Conservation (phyloP, 208 protist genomes). For the Trypanosomatidae sp. region DNA sequence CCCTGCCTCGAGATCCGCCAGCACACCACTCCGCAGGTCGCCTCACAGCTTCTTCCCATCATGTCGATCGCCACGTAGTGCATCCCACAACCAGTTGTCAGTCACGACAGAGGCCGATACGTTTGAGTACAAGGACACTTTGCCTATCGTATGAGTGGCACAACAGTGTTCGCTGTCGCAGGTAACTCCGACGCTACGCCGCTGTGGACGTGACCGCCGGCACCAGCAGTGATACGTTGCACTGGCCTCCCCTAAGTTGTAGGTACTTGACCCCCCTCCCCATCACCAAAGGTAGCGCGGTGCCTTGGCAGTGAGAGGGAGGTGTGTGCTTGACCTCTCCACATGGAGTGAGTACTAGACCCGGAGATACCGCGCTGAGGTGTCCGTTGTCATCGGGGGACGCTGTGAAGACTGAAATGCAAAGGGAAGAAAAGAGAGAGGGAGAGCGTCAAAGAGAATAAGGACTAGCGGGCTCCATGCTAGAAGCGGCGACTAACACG, state of each 20-base stretch:
- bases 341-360: background rate
- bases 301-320: too few relatives aligned
- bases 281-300: background rate
- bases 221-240: background rate
- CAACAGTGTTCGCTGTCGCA: background rate
- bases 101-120: background rate
- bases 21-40: background rate
- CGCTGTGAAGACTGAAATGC: background rate
- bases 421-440: background rate
- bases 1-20: background rate
- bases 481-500: background rate
- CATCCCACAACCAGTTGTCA: background rate
- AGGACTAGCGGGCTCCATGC: background rate
- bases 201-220: background rate
- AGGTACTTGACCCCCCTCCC: background rate
- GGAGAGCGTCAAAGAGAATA: background rate
- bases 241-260: background rate
- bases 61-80: background rate
- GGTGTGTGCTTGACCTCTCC: too few relatives aligned
- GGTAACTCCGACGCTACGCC: background rate
- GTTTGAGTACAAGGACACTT: background rate
- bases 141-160: background rate
- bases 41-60: background rate
- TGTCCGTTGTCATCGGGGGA: background rate
- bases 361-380: background rate